phyloP scores from a whole-genome alignment of 2,329 filamentous ascomycete species.

The Xylaria sp. region DNA sequence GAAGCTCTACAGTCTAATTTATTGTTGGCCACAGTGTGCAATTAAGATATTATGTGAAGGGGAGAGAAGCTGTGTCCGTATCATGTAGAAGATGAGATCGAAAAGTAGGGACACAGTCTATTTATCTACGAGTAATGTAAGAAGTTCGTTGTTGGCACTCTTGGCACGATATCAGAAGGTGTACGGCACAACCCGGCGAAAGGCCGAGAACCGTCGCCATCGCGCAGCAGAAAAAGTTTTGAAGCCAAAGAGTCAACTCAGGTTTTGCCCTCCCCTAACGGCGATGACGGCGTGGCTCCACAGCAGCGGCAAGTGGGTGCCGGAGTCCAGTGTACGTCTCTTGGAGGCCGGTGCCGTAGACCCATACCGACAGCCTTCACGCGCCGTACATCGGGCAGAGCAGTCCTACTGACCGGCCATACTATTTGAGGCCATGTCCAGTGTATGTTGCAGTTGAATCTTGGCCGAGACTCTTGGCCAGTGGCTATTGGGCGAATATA shows the following conservation, averaged over 20 bases:
- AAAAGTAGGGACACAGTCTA: conserved; percentile 5
- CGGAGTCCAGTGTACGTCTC: background rate
- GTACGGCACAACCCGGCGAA: background rate
- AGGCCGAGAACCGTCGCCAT: conserved; percentile 25
- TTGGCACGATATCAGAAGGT: background rate
- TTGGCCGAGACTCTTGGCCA: background rate
- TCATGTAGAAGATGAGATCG: background rate
- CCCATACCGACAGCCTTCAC: conserved; percentile 26
- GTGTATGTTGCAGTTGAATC: background rate
- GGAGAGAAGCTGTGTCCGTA: background rate
- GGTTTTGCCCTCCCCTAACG: conserved; percentile 6
- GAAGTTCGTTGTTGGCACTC: background rate
- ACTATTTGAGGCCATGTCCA: conserved; percentile 6
- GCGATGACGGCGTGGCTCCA: conserved; percentile 17
- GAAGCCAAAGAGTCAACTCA: background rate
- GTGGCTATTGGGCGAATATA: background rate
- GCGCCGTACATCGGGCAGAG: conserved; percentile 6
- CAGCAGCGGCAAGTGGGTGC: conserved; percentile 20
- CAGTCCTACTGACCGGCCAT: background rate
- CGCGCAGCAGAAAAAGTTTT: conserved; percentile 4
- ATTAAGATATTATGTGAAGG: background rate
- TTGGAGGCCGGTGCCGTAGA: conserved; percentile 18
- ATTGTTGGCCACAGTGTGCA: background rate
- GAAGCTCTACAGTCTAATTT: background rate
- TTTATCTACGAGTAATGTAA: conserved; percentile 10